phyloP scores from a whole-genome alignment of 2,329 filamentous ascomycete genomes.

The Apiospora sp. region DNA sequence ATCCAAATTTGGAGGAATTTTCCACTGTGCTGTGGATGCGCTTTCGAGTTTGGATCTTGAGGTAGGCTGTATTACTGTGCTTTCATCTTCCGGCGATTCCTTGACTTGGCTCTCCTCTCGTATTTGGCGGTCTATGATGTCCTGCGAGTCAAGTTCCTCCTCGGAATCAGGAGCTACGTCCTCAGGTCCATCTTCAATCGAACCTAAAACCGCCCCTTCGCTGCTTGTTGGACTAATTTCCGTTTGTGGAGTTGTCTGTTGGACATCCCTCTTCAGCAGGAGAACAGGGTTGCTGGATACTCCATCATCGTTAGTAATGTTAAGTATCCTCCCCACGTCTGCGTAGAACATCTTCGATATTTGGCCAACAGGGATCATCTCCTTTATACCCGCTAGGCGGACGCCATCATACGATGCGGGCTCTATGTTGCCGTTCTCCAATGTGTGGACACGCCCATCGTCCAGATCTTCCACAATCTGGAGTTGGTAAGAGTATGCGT shows the following conservation, averaged over 20 bases:
- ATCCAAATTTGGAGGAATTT: constrained; percentile 78
- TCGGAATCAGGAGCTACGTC: constrained; percentile 33
- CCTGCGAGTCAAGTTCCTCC: constrained; percentile 45
- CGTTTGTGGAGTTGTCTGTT: constrained; percentile 46
- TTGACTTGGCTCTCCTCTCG: constrained; percentile 43
- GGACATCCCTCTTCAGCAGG: constrained; percentile 74
- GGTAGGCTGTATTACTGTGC: constrained; percentile 1
- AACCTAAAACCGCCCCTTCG: background rate
- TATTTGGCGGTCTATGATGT: constrained; percentile 56
- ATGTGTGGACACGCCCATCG: constrained; percentile 62
- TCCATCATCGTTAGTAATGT: constrained; percentile 68
- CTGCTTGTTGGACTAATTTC: constrained; percentile 29
- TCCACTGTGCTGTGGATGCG: constrained; percentile 51
- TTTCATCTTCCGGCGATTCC: constrained; percentile 16
- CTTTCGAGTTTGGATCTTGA: constrained; percentile 22
- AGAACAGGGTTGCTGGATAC: constrained; percentile 78
- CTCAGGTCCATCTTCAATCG: constrained; percentile 29
- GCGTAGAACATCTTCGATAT: constrained; percentile 94
- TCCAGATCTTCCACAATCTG: constrained; percentile 83
- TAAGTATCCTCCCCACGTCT: constrained; percentile 87
- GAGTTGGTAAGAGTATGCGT: constrained; percentile 73
- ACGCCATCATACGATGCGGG: constrained; percentile 51
- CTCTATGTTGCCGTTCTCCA: constrained; percentile 40
- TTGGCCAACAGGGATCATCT: constrained; percentile 61
- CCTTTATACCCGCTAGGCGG: constrained; percentile 55